Conservation (phyloP, 345 rosid genomes). For the Gossypium arboreum region DNA sequence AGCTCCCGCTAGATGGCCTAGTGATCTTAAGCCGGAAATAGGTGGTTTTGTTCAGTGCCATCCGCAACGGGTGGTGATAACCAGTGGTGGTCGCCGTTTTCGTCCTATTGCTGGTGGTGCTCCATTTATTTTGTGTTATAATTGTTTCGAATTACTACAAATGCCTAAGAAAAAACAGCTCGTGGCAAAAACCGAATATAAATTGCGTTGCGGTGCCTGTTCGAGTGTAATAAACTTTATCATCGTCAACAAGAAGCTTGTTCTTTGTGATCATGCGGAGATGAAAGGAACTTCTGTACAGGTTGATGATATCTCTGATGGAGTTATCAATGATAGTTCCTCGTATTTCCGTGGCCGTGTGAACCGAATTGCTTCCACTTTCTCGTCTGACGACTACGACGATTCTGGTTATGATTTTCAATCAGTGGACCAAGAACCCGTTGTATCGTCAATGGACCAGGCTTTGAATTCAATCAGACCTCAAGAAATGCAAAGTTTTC, state of each 20-base stretch:
- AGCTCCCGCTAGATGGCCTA: conserved; percentile 55
- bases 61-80: conserved; percentile 42
- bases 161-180: conserved; percentile 48
- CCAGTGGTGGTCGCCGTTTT: conserved; percentile 37
- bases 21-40: conserved; percentile 43
- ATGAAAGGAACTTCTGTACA: conserved; percentile 23
- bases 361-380: conserved; percentile 33
- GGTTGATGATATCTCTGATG: conserved; percentile 36
- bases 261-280: conserved; percentile 34
- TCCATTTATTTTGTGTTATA: conserved; percentile 67
- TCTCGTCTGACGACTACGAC: conserved; percentile 83
- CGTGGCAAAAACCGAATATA: conserved; percentile 38
- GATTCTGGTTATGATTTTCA: conserved; percentile 62
- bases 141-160: conserved; percentile 67
- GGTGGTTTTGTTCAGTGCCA: conserved; percentile 40
- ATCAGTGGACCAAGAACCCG: conserved; percentile 46
- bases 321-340: conserved; percentile 29
- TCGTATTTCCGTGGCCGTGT: conserved; percentile 31
- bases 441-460: conserved; percentile 33
- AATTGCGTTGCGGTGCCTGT: conserved; percentile 71
- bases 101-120: conserved; percentile 76
- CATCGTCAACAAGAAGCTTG: conserved; percentile 49
- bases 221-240: conserved; percentile 43
- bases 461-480: conserved; percentile 41
- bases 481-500: conserved; percentile 60